Evolutionary conservation across 176 grass and related monocot species (phyloP).

Genomic region (Thalia dealbata): DNA sequence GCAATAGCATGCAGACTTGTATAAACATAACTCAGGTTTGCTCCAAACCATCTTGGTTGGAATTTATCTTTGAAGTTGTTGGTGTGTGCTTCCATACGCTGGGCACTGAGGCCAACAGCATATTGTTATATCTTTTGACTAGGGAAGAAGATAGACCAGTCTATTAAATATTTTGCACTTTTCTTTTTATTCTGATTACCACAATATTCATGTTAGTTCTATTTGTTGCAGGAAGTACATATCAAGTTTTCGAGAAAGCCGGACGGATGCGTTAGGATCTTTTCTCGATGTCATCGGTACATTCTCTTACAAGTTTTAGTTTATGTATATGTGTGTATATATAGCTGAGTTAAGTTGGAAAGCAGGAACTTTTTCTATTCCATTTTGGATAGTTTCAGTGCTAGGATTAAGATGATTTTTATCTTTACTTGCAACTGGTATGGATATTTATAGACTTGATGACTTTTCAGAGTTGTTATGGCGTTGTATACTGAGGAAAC

Average conservation of each 20-base stretch:
- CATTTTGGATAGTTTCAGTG: too few species aligned
- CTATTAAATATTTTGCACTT: not conserved
- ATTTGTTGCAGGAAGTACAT: constrained; percentile 52
- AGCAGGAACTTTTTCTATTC: too few species aligned
- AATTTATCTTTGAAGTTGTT: too few species aligned
- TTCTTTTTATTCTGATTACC: not conserved
- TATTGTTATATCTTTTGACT: not conserved
- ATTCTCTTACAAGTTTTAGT: constrained; percentile 10
- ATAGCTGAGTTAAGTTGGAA: too few species aligned
- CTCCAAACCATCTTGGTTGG: too few species aligned
- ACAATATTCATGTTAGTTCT: not conserved
- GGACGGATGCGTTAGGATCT: constrained; percentile 49
- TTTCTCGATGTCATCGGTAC: constrained; percentile 71
- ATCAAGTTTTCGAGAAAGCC: constrained; percentile 77
- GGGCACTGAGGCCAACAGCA: too few species aligned
- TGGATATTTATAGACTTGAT: constrained; percentile 2
- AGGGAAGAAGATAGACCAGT: not conserved
- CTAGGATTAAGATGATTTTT: too few species aligned
- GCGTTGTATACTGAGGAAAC: constrained; percentile 89
- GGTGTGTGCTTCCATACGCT: too few species aligned
- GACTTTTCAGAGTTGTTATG: constrained; percentile 75
- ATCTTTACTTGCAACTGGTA: too few species aligned
- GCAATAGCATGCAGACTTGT: too few species aligned
- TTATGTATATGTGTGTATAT: not conserved
- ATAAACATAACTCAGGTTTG: too few species aligned